Evolutionary conservation across 192 early-diverging fungal genomes (phyloP).

Genomic region (Rhizoclosmatium sp.): DNA sequence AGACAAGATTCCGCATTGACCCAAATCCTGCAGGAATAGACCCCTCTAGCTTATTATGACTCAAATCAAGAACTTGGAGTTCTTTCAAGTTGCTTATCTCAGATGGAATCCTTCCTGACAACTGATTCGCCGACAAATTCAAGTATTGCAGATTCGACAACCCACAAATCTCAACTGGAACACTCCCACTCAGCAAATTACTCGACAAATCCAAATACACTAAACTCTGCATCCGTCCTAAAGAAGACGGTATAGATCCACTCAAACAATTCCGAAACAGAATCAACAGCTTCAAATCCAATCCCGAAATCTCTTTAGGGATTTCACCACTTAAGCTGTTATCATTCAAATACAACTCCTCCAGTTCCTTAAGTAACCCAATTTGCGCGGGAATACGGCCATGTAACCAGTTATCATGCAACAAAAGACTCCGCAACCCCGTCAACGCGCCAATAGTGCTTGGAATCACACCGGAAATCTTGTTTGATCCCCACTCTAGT

Average conservation of each 20-base stretch:
- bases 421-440: neutral
- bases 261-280: conserved; percentile 13
- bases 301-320: neutral
- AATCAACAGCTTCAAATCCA: neutral
- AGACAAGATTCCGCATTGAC: neutral
- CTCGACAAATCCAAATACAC: neutral
- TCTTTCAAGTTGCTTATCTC: neutral
- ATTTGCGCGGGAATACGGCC: conserved; percentile 24
- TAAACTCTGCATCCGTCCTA: neutral
- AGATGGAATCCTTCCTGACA: neutral
- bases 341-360: conserved; percentile 21
- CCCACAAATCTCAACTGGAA: neutral
- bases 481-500: conserved; percentile 16
- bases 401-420: conserved; percentile 8
- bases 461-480: conserved; percentile 20
- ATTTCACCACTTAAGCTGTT: conserved; percentile 34
- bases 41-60: neutral
- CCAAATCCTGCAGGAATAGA: neutral
- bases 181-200: neutral
- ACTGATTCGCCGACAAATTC: neutral
- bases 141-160: neutral
- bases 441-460: neutral
- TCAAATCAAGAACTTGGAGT: neutral
- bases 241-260: conserved; percentile 3
- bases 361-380: conserved; percentile 15